Percentiles rank a stretch among this genome's conserved stretches.
Conservation (phyloP, 139 green algal genomes). For the Pleodorina starrii region DNA sequence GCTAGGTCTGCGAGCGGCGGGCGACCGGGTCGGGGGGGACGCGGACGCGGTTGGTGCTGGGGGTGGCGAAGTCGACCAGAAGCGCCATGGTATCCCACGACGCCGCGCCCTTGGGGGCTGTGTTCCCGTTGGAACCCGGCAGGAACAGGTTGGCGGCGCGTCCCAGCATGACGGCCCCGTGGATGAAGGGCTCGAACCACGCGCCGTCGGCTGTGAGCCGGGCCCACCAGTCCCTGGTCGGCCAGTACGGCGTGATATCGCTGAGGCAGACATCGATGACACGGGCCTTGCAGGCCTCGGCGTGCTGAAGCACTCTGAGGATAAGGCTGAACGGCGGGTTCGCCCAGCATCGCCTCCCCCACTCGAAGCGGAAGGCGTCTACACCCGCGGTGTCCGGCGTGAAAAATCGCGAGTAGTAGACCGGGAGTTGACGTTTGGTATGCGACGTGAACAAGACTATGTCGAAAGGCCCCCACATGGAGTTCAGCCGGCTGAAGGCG, state of each 20-base stretch:
- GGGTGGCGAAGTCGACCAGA: not conserved
- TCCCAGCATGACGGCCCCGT: not conserved
- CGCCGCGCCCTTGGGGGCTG: no score
- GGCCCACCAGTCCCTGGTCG: not conserved
- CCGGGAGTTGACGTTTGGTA: not conserved
- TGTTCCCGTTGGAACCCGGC: not conserved
- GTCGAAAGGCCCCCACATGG: slow-evolving; percentile 1
- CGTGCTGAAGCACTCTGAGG: no score
- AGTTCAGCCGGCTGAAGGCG: not conserved
- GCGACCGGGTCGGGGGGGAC: not conserved
- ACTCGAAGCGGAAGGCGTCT: slow-evolving; percentile 14
- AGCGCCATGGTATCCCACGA: not conserved
- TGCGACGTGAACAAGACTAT: slow-evolving; percentile 28
- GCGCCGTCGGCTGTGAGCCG: not conserved
- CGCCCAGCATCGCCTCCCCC: not conserved
- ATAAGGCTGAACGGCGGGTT: slow-evolving; percentile 11
- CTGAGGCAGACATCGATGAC: not conserved
- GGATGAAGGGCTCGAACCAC: not conserved
- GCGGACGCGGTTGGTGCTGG: not conserved
- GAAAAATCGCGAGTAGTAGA: slow-evolving; percentile 8
- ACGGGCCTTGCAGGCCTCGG: no score
- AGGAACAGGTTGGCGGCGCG: not conserved
- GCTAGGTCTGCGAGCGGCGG: not conserved
- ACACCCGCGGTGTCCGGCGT: slow-evolving; percentile 16
- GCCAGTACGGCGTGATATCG: not conserved